These are phyloP conservation scores for Metarhizium humberi DNA, from an alignment of 2,329 filamentous ascomycete species.

Conservation along the genomic window DNA sequence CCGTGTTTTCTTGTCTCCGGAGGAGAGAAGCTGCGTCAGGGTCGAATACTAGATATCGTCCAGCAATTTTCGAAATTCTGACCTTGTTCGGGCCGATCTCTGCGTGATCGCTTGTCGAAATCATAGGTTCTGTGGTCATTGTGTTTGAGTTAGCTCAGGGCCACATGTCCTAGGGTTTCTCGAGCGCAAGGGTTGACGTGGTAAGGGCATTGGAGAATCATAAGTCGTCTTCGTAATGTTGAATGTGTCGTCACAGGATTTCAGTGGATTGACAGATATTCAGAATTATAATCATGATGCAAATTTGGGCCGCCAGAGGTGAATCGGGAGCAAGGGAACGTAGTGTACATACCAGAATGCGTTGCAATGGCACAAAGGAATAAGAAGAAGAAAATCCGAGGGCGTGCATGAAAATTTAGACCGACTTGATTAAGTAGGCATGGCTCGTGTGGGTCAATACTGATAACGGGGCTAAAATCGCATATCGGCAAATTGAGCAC, in stretches of 20 bases:
- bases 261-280: slow-evolving; percentile 55
- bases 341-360: background rate
- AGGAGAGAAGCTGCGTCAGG: slow-evolving; percentile 69
- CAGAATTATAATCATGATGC: slow-evolving; percentile 39
- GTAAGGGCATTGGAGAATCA: slow-evolving; percentile 13
- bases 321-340: background rate
- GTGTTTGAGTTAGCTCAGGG: background rate
- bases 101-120: background rate
- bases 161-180: too few species aligned
- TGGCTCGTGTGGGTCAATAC: background rate
- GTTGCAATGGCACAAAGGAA: background rate
- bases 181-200: background rate
- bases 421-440: background rate
- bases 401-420: too few species aligned
- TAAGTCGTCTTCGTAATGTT: slow-evolving; percentile 37
- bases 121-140: background rate
- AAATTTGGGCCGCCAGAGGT: background rate
- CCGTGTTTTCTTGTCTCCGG: slow-evolving; percentile 73
- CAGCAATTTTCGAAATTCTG: slow-evolving; percentile 71
- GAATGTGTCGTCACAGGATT: slow-evolving; percentile 33
- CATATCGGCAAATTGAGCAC: slow-evolving; percentile 1
- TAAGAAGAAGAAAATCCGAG: background rate
- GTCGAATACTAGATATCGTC: slow-evolving; percentile 85
- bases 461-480: background rate
- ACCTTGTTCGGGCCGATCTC: slow-evolving; percentile 35